Base-by-base conservation (phyloP, 139 green algal species). In the Eudorina sp. region DNA sequence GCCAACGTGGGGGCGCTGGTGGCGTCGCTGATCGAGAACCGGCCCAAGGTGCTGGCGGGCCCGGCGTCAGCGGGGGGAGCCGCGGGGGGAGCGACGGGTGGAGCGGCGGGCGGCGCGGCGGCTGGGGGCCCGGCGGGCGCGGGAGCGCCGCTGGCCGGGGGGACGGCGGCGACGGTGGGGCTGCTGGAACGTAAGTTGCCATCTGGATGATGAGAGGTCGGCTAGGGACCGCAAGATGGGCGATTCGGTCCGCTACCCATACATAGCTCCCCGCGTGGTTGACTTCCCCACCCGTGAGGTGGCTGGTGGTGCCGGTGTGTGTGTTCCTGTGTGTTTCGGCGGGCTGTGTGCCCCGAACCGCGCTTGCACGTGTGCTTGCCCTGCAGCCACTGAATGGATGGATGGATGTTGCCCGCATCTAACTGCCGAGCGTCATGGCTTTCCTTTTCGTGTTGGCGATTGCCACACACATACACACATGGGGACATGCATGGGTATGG, bases 1-100 rank as follows among this genome's bases (percentile, higher is more conserved):
- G 92, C 72, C 18, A 97, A 98, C 81, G 43, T 94, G 4, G 91
- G 68, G 13, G 90, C 92, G 1, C 86, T 98, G 45, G 58, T 90
- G 74, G 36, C 31, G 1, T 53, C 74, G 25, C 43, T 90, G 36
- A 21, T 85, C 16, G 85, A 85, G 43, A 68, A 66, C 41, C 38
- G 38, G 46, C 85, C 85, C 29, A 90, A 90, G 73, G 60, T 31
- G 25, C 8, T 85, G 31, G 83, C 29, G 46, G 62, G 43, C 7
- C 40, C 19, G 58, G 82, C 66, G 34, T 45, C 31, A 34, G 62
- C 31, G 3, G 60, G 45, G 5, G 34, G 16, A n/a, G n/a, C 18
- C 5, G 60, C 7, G 41, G 60, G 38, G 23, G 19, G 29, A 1
- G 62, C 31, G 23, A 45, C 7, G 14, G 25, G 11, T 53, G 40